A percentile compares a stretch with the other conserved stretches of the same genome.
Evolutionary conservation across 1,139 yeast genomes (phyloP).

Genomic region (Candida sp.): DNA sequence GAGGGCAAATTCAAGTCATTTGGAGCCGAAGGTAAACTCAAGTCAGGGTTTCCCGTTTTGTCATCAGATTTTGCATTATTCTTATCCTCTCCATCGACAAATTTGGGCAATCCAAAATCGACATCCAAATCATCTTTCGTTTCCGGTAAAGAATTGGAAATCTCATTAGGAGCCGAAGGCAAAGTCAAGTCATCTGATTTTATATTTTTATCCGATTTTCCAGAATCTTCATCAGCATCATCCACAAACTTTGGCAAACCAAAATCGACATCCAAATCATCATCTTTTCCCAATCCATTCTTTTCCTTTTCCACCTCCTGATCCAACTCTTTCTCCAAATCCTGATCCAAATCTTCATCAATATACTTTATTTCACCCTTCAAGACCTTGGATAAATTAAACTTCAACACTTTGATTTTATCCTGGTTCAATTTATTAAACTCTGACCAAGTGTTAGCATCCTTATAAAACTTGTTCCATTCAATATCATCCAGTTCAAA

Average conservation of each 20-base stretch:
- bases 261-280: constrained; percentile 2
- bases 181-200: no score
- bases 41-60: neutral
- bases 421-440: constrained; percentile 29
- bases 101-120: constrained; percentile 3
- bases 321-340: constrained; percentile 24
- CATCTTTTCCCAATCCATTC: constrained; percentile 3
- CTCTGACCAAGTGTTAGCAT: constrained; percentile 22
- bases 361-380: constrained; percentile 33
- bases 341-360: constrained; percentile 23
- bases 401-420: constrained; percentile 36
- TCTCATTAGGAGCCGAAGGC: no score
- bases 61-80: constrained; percentile 5
- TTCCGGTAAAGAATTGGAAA: neutral
- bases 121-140: constrained; percentile 2
- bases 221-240: neutral
- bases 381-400: constrained; percentile 35
- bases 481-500: constrained; percentile 29
- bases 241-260: constrained; percentile 3
- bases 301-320: constrained; percentile 19
- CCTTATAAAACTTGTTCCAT: constrained; percentile 29
- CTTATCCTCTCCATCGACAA: constrained; percentile 1
- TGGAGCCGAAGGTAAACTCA: neutral
- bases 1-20: neutral
- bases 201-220: no score